phyloP scores from a whole-genome alignment of 2,329 filamentous ascomycete genomes.

The Chrysosporium keratinophilum region DNA sequence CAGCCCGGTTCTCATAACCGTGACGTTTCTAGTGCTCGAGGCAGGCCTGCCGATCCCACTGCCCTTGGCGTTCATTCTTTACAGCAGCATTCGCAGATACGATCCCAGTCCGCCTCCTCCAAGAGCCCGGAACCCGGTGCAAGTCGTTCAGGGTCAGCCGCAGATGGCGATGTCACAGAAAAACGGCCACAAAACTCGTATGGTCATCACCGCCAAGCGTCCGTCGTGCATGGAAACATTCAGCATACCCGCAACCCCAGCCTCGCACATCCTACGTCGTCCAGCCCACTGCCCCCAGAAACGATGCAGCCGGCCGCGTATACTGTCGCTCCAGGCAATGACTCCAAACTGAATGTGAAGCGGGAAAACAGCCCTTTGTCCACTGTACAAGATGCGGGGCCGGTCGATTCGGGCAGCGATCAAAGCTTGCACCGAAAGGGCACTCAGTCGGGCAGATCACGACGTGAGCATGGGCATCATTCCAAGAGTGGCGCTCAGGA shows the following conservation, averaged over 20 bases:
- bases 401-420: constrained; percentile 20
- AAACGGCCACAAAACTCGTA: constrained; percentile 46
- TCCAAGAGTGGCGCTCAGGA: constrained; percentile 61
- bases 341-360: constrained; percentile 30
- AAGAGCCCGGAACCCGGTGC: constrained; percentile 34
- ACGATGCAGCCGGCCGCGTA: constrained; percentile 62
- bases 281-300: constrained; percentile 79
- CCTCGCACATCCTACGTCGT: constrained; percentile 47
- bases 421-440: constrained; percentile 29
- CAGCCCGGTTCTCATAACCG: constrained; percentile 34
- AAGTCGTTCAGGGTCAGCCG: constrained; percentile 25
- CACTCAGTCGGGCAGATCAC: constrained; percentile 55
- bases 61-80: constrained; percentile 28
- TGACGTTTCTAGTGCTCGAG: constrained; percentile 36
- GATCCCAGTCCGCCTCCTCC: constrained; percentile 35
- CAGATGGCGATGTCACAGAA: constrained; percentile 32
- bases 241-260: constrained; percentile 88
- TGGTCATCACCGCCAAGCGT: constrained; percentile 90
- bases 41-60: constrained; percentile 31
- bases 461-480: constrained; percentile 60
- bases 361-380: constrained; percentile 28
- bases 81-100: constrained; percentile 27
- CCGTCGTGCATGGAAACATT: constrained; percentile 81
- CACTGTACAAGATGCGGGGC: constrained; percentile 30
- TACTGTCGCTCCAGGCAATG: constrained; percentile 42